A percentile compares a stretch with the other conserved stretches of the same genome.
Conservation (phyloP, 78 protist species). For the Mastigamoeba balamuthi region DNA sequence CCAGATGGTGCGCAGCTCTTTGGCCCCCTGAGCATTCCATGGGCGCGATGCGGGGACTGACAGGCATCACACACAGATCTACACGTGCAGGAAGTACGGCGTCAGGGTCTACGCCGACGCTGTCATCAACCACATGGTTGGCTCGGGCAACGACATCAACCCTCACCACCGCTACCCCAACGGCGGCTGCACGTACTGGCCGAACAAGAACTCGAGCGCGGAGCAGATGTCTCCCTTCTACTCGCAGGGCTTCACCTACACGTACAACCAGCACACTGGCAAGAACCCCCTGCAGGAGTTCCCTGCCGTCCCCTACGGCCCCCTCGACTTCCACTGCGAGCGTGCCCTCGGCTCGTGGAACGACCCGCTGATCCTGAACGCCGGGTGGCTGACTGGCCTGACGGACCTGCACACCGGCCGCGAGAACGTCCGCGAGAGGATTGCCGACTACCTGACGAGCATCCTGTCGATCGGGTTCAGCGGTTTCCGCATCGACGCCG, state of each 20-base stretch:
- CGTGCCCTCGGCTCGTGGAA: conserved; percentile 54
- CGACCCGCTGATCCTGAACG: conserved; percentile 49
- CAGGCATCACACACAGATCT: no score
- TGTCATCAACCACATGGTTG: conserved; percentile 65
- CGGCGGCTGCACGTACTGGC: conserved; percentile 21
- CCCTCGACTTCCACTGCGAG: conserved; percentile 62
- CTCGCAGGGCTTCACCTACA: conserved; percentile 17
- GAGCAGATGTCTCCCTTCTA: conserved; percentile 1
- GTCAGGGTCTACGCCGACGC: conserved; percentile 61
- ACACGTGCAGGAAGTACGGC: conserved; percentile 1
- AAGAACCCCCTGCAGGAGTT: conserved; percentile 36
- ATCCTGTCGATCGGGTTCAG: conserved; percentile 27
- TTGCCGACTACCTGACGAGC: conserved; percentile 30
- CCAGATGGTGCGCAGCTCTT: neutral
- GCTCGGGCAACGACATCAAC: conserved; percentile 56
- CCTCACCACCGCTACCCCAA: neutral
- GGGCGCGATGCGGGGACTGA: no score
- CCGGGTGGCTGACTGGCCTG: conserved; percentile 60
- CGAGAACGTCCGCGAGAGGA: conserved; percentile 42
- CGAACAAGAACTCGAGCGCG: conserved; percentile 17
- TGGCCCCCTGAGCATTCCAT: no score
- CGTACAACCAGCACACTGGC: conserved; percentile 3
- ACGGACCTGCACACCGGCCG: conserved; percentile 53
- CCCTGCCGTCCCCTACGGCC: conserved; percentile 49
- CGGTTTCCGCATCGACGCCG: conserved; percentile 65